A percentile compares a stretch with the other conserved stretches of the same genome.
These are phyloP conservation scores for Chaetomiaceae sp. DNA, from an alignment of 2,329 filamentous ascomycete genomes.

Conservation along the genomic window DNA sequence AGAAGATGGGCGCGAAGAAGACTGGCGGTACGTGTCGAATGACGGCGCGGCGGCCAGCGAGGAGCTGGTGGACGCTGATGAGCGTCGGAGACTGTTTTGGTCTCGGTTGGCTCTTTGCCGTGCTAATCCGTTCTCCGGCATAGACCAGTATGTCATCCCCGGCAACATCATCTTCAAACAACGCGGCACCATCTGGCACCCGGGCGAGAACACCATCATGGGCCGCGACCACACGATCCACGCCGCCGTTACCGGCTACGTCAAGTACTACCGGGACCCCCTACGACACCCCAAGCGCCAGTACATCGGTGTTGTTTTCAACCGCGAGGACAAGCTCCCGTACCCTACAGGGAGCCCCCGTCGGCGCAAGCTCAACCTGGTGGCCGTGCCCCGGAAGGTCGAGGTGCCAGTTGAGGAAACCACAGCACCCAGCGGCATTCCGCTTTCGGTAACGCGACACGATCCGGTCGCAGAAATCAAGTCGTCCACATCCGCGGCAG, in stretches of 20 bases:
- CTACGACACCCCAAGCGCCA: slow-evolving; percentile 74
- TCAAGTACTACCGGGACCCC: slow-evolving; percentile 94
- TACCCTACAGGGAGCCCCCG: slow-evolving; percentile 67
- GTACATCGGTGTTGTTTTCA: slow-evolving; percentile 90
- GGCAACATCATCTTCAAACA: slow-evolving; percentile 99
- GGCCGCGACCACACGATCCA: slow-evolving; percentile 96
- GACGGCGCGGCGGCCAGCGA: neutral
- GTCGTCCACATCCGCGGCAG: neutral
- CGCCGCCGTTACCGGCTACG: slow-evolving; percentile 77
- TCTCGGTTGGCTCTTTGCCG: neutral
- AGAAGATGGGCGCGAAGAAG: slow-evolving; percentile 92
- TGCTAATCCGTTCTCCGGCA: neutral
- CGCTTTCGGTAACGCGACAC: slow-evolving; percentile 28
- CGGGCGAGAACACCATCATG: slow-evolving; percentile 92
- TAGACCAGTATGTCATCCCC: slow-evolving; percentile 86
- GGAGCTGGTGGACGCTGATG: neutral
- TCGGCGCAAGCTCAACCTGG: slow-evolving; percentile 69
- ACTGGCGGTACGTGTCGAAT: slow-evolving; percentile 61
- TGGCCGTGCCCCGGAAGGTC: slow-evolving; percentile 40
- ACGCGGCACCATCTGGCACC: slow-evolving; percentile 87
- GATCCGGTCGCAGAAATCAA: slow-evolving; percentile 14
- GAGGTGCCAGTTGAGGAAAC: slow-evolving; percentile 30
- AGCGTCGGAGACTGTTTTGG: no score
- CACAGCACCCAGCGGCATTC: slow-evolving; percentile 33
- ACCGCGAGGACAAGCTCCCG: slow-evolving; percentile 74